A percentile compares a stretch with the other conserved stretches of the same genome.
These are phyloP conservation scores for Huiozyma naganishii DNA, from an alignment of 805 yeast genomes.

Conservation along the genomic window DNA sequence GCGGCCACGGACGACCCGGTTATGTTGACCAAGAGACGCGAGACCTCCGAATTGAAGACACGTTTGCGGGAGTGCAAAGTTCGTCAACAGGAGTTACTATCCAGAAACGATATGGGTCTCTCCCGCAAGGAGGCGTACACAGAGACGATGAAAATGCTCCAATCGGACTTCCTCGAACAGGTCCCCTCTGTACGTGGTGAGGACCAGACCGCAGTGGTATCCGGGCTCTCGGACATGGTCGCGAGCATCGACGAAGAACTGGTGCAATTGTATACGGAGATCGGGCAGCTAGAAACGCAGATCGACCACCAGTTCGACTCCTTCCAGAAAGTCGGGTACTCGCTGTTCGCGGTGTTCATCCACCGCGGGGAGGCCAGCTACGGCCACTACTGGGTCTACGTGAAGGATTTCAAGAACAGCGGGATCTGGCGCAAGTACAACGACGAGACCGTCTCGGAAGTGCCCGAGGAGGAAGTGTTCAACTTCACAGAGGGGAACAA, in stretches of 20 bases:
- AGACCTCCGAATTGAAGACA: constrained; percentile 51
- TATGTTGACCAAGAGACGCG: constrained; percentile 41
- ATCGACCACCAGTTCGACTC: constrained; percentile 52
- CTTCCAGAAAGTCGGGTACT: constrained; percentile 58
- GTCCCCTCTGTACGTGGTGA: constrained; percentile 12
- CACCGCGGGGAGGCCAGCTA: constrained; percentile 94
- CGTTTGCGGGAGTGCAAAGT: constrained; percentile 35
- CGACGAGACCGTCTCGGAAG: constrained; percentile 90
- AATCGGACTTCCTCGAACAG: constrained; percentile 27
- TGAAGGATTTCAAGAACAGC: constrained; percentile 57
- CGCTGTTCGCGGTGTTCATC: constrained; percentile 82
- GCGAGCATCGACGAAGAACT: constrained; percentile 38
- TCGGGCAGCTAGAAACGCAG: constrained; percentile 35
- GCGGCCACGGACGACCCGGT: constrained; percentile 53
- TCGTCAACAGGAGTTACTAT: constrained; percentile 34
- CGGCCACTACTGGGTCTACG: constrained; percentile 96
- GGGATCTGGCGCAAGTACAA: constrained; percentile 76
- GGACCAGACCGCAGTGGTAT: constrained; percentile 6
- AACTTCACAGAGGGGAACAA: constrained; percentile 58
- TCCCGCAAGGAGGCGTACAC: constrained; percentile 42
- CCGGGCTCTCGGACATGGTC: constrained; percentile 35
- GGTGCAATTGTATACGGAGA: constrained; percentile 30
- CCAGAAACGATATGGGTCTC: constrained; percentile 40
- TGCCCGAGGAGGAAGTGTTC: constrained; percentile 50
- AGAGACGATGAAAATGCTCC: constrained; percentile 47